Percentiles rank a stretch among this genome's conserved stretches.
These are phyloP conservation scores for Neoboletus subvelutipes DNA, from an alignment of 768 basidiomycete genomes.

Conservation along the genomic window DNA sequence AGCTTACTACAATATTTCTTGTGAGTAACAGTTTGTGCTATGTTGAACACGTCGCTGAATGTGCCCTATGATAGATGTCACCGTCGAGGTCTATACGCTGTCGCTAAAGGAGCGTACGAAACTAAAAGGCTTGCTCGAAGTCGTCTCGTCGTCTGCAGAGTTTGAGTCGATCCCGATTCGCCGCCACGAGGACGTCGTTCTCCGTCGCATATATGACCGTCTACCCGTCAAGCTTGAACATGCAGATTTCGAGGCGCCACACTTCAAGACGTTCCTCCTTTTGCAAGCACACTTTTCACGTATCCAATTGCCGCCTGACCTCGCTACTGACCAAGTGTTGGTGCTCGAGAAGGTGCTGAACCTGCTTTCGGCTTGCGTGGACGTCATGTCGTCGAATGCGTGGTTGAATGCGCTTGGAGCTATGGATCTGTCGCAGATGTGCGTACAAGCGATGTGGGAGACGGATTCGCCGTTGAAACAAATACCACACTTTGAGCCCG, in stretches of 20 bases:
- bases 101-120: conserved; percentile 97
- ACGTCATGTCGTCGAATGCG: conserved; percentile 97
- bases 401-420: conserved; percentile 93
- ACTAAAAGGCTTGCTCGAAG: conserved; percentile 93
- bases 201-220: conserved; percentile 91
- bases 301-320: conserved; percentile 87
- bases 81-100: conserved; percentile 94
- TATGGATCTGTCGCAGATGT: conserved; percentile 99
- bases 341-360: conserved; percentile 91
- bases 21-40: conserved; percentile 41
- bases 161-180: conserved; percentile 95
- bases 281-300: conserved; percentile 97
- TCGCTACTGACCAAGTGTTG: conserved; percentile 85
- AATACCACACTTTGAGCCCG: conserved; percentile 92
- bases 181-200: conserved; percentile 82
- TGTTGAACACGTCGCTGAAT: neutral
- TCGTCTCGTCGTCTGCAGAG: conserved; percentile 94
- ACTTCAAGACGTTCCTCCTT: conserved; percentile 98
- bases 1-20: conserved; percentile 92
- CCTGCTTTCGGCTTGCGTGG: conserved; percentile 89
- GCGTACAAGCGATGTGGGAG: conserved; percentile 98
- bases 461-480: conserved; percentile 93
- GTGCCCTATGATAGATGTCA: conserved; percentile 69
- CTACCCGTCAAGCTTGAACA: conserved; percentile 91
- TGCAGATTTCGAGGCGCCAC: conserved; percentile 87